Base-by-base conservation (phyloP, 768 basidiomycete genomes). In the Mycena rebaudengoi region DNA sequence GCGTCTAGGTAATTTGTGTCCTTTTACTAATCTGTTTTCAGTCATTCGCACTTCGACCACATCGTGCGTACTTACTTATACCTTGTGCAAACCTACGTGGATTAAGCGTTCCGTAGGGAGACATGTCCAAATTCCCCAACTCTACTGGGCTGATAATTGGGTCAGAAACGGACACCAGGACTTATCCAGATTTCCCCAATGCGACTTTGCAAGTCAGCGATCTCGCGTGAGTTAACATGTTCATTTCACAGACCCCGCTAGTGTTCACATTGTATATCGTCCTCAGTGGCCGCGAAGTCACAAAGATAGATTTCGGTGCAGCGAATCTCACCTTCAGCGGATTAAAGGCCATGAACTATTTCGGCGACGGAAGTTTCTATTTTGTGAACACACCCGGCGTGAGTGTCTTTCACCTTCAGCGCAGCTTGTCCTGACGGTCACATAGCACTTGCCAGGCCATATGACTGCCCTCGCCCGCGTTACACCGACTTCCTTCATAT, bases 111-210 rank as follows among this genome's bases (percentile, higher is more conserved):
- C 40, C 40, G 5, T 18, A 64, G 62, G 60, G 60, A 4, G 67
- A 68, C 51, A 68, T 68, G 67, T 54, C 64, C 18, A 68, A 68
- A 45, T 68, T 68, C 54, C 64, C 64, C 26, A 54, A 65, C 33
- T 30, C 59, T 28, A 68, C 67, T 33, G 37, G 26, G 18, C 59
- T 68, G n/a, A 35, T 68, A 16, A 56, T 68, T 21, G 67, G 67
- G 11, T 29, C 50, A 2, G 67, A 52, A 40, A 68, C 63, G 7
- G 46, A 56, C 33, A 41, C 57, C 7, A 4, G 12, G 4, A 64
- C 62, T 13, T 67, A 48, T 35, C 66, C 66, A 11, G 30, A 32
- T 3, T 46, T 51, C 55, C 58, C 64, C 8, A 52, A 62, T 29
- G 49, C 64, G 1, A 32, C 18, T 29, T 25, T 69, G 6, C 54